A percentile compares a stretch with the other conserved stretches of the same genome.
Conservation (phyloP, 2,329 filamentous ascomycete species). For the Phaeosphaeriaceae sp. region DNA sequence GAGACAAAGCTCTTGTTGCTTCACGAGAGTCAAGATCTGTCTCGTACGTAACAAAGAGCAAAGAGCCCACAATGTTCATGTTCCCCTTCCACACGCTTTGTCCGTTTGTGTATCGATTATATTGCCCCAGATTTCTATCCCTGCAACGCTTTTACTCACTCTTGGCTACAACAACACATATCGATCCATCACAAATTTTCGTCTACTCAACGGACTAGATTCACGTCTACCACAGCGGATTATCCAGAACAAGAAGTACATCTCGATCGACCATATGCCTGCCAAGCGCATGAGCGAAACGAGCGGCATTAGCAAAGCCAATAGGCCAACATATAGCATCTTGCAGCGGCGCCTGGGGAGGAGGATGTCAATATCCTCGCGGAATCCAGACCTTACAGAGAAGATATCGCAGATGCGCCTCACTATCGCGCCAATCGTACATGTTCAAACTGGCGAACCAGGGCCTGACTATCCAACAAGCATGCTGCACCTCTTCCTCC, state of each 20-base stretch:
- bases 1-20: slow-evolving; percentile 29
- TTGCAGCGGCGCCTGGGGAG: slow-evolving; percentile 16
- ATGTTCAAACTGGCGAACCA: slow-evolving; percentile 66
- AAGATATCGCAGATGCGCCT: slow-evolving; percentile 73
- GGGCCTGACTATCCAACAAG: slow-evolving; percentile 71
- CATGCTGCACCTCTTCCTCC: slow-evolving; percentile 75
- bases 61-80: slow-evolving; percentile 32
- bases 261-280: slow-evolving; percentile 9
- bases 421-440: slow-evolving; percentile 68
- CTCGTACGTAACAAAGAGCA: slow-evolving; percentile 38
- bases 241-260: not conserved
- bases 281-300: slow-evolving; percentile 15
- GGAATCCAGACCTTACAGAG: slow-evolving; percentile 59
- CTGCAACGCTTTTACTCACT: slow-evolving; percentile 16
- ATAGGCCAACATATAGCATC: slow-evolving; percentile 10
- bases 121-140: slow-evolving; percentile 24
- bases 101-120: slow-evolving; percentile 36
- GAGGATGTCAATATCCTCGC: slow-evolving; percentile 14
- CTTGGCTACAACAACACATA: slow-evolving; percentile 7
- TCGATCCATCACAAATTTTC: slow-evolving; percentile 18
- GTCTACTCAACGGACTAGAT: not conserved
- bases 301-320: slow-evolving; percentile 21
- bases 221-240: not conserved
- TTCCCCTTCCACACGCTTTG: slow-evolving; percentile 24
- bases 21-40: slow-evolving; percentile 23